Evolutionary conservation across 441 rosid species (phyloP), one percentile per base, ranked within the genome.

Genomic region (Capsella rubella): DNA sequence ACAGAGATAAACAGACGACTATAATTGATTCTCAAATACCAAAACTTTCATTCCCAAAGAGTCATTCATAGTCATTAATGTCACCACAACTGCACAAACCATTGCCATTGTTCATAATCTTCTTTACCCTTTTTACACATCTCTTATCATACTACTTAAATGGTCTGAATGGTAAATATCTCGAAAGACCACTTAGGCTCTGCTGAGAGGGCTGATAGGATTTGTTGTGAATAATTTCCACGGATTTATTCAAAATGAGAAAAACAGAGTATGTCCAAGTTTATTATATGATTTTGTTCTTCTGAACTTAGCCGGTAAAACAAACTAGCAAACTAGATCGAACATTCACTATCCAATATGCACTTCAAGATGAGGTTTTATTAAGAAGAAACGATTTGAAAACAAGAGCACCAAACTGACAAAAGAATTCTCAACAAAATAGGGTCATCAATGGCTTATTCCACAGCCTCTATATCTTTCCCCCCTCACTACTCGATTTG

Each of bases 401-500:
- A 53, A 59, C 39, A 71, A 46, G 51, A 74, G 29, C 53, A 46
- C 39, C 27, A 27, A 63, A 66, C 35, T 11, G 65, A 72, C 8
- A 43, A 56, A 72, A 67, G 21, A 54, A 39, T 51, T 15, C 14
- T 67, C 51, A 46, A 51, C 29, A 3, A 57, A 57, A 43, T 62
- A 52, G 61, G 63, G 52, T 43, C 14, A 5, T 39, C 27, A 28
- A 62, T 32, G 60, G 55, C 67, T 73, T 21, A 21, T 61, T 40
- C 76, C 65, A 76, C 67, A 69, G 46, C 50, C 59, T 52, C 60
- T 72, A 43, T 76, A 25, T 64, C 55, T 51, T 45, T 34, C 37
- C 51, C 53, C 53, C 37, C 37, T 49, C 53, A 18, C 53, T 49
- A 49, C 40, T 64, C 70, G 73, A 74, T 80, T 81, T 88, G 81